Conservation (phyloP, 176 grass and related monocot genomes). For the Microstegium vimineum region DNA sequence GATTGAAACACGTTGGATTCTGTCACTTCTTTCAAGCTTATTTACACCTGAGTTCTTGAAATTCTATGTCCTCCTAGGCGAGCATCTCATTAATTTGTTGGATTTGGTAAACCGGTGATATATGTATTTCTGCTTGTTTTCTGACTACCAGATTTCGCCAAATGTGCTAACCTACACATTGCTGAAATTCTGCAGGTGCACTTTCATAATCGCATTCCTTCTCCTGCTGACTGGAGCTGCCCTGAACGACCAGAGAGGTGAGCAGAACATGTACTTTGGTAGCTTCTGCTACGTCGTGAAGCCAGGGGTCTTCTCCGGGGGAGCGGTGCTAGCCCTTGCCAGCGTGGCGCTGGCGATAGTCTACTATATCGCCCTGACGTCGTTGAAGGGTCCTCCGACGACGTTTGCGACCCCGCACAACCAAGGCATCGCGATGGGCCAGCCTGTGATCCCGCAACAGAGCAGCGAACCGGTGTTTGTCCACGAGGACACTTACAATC, state of each 20-base stretch:
- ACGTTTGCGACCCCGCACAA: constrained; percentile 35
- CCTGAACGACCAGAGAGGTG: constrained; percentile 75
- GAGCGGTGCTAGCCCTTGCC: constrained; percentile 80
- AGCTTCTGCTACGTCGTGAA: constrained; percentile 86
- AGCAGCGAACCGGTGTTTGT: constrained; percentile 79
- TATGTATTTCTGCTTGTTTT: neutral
- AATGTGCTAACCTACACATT: neutral
- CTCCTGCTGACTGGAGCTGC: constrained; percentile 82
- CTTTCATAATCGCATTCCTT: constrained; percentile 88
- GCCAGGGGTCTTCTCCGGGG: constrained; percentile 83
- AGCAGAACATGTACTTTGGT: constrained; percentile 91
- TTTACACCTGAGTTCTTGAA: neutral
- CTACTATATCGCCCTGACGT: constrained; percentile 69
- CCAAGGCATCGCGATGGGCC: constrained; percentile 78
- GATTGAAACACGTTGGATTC: neutral
- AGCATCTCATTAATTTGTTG: neutral
- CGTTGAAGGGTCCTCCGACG: constrained; percentile 36
- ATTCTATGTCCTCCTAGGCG: neutral
- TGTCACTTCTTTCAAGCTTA: neutral
- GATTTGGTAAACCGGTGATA: neutral
- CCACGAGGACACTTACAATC: constrained; percentile 92
- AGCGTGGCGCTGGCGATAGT: constrained; percentile 80
- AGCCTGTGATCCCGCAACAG: constrained; percentile 70
- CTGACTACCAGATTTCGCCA: neutral
- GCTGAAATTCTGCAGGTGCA: constrained; percentile 48